Conservation (phyloP, 495 filamentous ascomycete species). For the Opeltia flavorubescens region DNA sequence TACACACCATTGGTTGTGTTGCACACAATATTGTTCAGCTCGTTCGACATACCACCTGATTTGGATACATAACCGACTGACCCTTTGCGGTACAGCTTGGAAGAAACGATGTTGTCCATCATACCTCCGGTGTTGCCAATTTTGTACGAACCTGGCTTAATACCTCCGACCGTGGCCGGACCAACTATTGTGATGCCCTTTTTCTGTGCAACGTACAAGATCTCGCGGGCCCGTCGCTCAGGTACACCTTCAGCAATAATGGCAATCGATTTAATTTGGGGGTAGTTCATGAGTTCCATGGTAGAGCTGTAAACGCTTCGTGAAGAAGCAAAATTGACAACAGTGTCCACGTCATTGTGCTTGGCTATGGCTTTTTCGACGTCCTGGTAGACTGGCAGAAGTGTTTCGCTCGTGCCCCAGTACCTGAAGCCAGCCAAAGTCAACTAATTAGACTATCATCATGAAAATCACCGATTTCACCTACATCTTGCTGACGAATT, state of each 20-base stretch:
- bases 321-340: constrained; percentile 98
- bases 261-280: constrained; percentile 93
- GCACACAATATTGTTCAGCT: constrained; percentile 98
- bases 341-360: constrained; percentile 90
- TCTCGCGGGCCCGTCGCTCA: constrained; percentile 95
- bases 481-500: constrained; percentile 99
- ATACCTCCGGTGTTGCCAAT: constrained; percentile 99
- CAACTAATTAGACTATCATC: background rate
- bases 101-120: constrained; percentile 99
- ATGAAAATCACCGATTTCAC: constrained; percentile 12
- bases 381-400: constrained; percentile 95
- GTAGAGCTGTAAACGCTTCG: constrained; percentile 96
- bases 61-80: constrained; percentile 99
- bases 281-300: constrained; percentile 94
- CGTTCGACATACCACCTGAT: constrained; percentile 99
- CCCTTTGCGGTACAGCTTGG: constrained; percentile 98
- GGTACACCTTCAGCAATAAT: constrained; percentile 99
- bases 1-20: constrained; percentile 94
- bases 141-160: constrained; percentile 98
- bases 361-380: constrained; percentile 89
- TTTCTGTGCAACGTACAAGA: constrained; percentile 85
- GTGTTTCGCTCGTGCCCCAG: constrained; percentile 98
- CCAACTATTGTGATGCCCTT: constrained; percentile 99
- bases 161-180: constrained; percentile 94
- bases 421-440: constrained; percentile 37